Evolutionary conservation across 306 rosid genomes (phyloP).

Genomic region (Pyrus betulifolia): DNA sequence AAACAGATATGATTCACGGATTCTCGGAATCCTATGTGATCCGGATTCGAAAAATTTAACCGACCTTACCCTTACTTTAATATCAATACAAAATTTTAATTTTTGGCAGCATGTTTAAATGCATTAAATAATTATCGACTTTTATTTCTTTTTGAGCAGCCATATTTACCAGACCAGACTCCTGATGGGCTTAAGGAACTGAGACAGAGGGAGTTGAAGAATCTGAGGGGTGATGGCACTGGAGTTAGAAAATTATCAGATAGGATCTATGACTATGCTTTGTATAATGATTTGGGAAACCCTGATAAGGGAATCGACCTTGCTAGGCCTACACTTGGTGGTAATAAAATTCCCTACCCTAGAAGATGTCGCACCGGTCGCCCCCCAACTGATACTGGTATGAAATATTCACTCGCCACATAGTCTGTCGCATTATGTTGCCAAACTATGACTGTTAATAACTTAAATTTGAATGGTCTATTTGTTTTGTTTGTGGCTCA

Average conservation of each 20-base stretch:
- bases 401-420: background rate
- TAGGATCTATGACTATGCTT: conserved; percentile 63
- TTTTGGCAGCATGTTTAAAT: background rate
- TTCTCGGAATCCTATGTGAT: too few species aligned
- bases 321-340: conserved; percentile 71
- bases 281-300: conserved; percentile 86
- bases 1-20: too few species aligned
- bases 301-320: conserved; percentile 68
- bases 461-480: background rate
- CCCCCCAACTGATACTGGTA: conserved; percentile 56
- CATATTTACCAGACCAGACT: conserved; percentile 77
- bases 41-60: too few species aligned
- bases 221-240: conserved; percentile 61
- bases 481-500: conserved; percentile 1
- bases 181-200: conserved; percentile 65
- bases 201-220: conserved; percentile 65
- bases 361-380: conserved; percentile 98
- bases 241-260: conserved; percentile 71
- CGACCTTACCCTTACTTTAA: background rate
- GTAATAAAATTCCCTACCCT: conserved; percentile 56
- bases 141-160: conserved; percentile 35
- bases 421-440: background rate
- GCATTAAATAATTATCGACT: background rate
- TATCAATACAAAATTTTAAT: background rate
- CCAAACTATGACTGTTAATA: too few species aligned